Evolutionary conservation across 352 stramenopile species (phyloP).

Genomic region (Paralagenidium karlingii): DNA sequence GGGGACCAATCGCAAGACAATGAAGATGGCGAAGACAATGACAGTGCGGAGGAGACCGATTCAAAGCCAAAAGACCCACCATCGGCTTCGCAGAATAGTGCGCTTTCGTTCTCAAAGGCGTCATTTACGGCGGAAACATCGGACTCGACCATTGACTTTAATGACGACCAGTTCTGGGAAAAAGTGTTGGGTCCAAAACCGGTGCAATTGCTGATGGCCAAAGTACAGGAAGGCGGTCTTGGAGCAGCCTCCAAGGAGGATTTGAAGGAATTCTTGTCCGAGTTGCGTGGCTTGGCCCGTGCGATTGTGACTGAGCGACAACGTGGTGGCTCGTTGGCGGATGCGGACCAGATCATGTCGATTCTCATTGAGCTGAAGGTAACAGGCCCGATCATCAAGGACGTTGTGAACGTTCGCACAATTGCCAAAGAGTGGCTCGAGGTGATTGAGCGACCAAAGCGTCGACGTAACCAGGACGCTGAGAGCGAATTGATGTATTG

Average conservation of each 20-base stretch:
- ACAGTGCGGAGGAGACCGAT: constrained; percentile 11
- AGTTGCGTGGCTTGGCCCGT: constrained; percentile 65
- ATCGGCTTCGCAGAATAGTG: constrained; percentile 31
- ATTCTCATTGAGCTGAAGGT: constrained; percentile 85
- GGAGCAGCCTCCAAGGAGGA: constrained; percentile 59
- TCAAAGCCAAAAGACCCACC: constrained; percentile 12
- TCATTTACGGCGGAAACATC: constrained; percentile 79
- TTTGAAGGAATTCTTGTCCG: constrained; percentile 67
- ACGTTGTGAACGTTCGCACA: constrained; percentile 55
- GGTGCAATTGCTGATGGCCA: constrained; percentile 78
- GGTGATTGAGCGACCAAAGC: constrained; percentile 79
- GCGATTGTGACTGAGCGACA: constrained; percentile 77
- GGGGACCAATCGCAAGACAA: constrained; percentile 23
- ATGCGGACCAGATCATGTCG: constrained; percentile 75
- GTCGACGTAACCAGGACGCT: constrained; percentile 67
- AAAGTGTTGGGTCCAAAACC: constrained; percentile 81
- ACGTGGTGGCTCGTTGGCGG: constrained; percentile 63
- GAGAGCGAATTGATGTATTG: constrained; percentile 81
- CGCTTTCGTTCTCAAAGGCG: constrained; percentile 81
- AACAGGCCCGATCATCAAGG: constrained; percentile 60
- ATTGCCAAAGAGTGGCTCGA: constrained; percentile 76
- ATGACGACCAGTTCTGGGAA: constrained; percentile 87
- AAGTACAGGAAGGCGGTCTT: constrained; percentile 77
- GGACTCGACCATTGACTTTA: constrained; percentile 83
- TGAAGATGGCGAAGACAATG: constrained; percentile 23